Evolutionary conservation across 129 eudicot species (phyloP), one percentile per base, ranked within the genome.

Genomic region (Chrysanthemum lavandulifolium): DNA sequence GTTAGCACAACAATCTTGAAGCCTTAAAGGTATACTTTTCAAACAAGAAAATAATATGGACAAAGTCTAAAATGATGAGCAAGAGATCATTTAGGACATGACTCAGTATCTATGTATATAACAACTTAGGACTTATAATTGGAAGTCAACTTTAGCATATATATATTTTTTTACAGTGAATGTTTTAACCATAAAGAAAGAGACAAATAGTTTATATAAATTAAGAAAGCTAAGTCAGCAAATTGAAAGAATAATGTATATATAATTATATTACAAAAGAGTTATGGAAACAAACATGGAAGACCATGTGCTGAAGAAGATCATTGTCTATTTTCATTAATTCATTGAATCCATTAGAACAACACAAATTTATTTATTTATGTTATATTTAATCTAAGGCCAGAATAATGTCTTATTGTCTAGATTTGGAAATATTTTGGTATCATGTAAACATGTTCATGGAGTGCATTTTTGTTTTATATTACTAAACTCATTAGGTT

Each of bases 271-370:
- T n/a, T 51, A 73, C 23, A 56, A 15, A 56, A 21, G 66, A 67
- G 76, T 80, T 67, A 51, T 65, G 84, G 87, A 80, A 78, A 80
- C 88, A 80, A 25, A 78, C 80, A 82, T 79, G 85, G 86, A 84
- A 69, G 76, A 80, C 89, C 96, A 86, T 84, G 96, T 89, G 96
- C 81, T 25, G 58, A 78, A 71, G 81, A 67, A 75, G 89, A 86
- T 78, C 86, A 78, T 75, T 84, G 91, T 89, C 84, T 71, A 82
- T 89, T 83, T 65, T 68, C 75, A 62, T 78, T 78, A 27, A 78
- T 71, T 71, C 82, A 78, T 72, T 78, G 82, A 72, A 78, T 78
- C 82, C 43, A 60, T 63, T 50, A 10, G 23, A 27, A 1, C 49
- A 53, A 78, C 58, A 78, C 78, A 78, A 71, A 71, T 36, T 63